phyloP scores from a whole-genome alignment of 306 rosid species.

The Urtica urens region DNA sequence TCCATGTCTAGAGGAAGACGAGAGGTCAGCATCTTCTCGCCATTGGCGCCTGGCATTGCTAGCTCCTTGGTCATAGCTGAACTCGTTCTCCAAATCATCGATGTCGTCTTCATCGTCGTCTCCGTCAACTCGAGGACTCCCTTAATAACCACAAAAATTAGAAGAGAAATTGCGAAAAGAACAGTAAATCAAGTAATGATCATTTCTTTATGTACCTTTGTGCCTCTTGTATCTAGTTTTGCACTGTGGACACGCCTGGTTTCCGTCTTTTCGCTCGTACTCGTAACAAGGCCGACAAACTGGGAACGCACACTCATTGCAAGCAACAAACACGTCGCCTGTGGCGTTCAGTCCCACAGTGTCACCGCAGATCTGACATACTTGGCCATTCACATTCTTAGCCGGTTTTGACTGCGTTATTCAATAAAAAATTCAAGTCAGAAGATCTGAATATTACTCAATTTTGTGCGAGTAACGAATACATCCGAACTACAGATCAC shows the following conservation, averaged over 20 bases:
- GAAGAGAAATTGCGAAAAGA: neutral
- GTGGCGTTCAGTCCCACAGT: constrained; percentile 56
- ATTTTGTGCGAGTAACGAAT: no score
- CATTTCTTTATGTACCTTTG: constrained; percentile 51
- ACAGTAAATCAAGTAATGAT: neutral
- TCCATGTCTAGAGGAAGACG: constrained; percentile 79
- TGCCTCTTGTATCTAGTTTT: constrained; percentile 93
- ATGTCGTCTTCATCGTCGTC: constrained; percentile 87
- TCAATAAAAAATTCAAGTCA: constrained; percentile 14
- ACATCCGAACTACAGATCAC: no score
- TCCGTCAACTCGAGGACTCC: constrained; percentile 93
- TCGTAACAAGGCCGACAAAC: constrained; percentile 93
- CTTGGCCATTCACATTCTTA: constrained; percentile 66
- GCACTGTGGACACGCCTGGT: constrained; percentile 92
- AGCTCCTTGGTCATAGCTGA: constrained; percentile 46
- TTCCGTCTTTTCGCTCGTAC: constrained; percentile 90
- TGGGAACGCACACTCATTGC: constrained; percentile 95
- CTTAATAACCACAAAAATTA: constrained; percentile 30
- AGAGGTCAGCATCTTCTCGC: constrained; percentile 70
- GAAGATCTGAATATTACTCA: constrained; percentile 1
- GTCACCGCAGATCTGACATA: constrained; percentile 92
- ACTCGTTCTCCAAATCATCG: constrained; percentile 90
- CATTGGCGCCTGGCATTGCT: constrained; percentile 53
- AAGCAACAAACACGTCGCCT: constrained; percentile 91
- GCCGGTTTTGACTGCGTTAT: constrained; percentile 63